These are phyloP conservation scores for Fusarium praegraminearum DNA, from an alignment of 2,329 filamentous ascomycete genomes.

Conservation along the genomic window DNA sequence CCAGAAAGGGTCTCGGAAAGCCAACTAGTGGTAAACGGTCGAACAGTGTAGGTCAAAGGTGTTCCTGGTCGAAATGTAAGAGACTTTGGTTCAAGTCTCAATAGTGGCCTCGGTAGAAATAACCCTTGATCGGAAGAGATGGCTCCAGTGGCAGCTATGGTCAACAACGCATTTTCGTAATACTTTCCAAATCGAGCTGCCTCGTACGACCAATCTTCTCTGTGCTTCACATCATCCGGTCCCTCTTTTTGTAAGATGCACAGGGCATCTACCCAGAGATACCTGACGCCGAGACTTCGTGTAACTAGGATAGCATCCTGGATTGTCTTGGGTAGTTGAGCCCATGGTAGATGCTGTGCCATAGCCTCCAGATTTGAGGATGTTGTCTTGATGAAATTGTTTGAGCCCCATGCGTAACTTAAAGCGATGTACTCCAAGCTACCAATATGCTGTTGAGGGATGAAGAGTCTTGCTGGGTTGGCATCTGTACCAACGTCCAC, in stretches of 20 bases:
- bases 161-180: background rate
- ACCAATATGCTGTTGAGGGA: fast-evolving
- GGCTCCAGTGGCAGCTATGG: background rate
- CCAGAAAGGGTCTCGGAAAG: fast-evolving
- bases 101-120: fast-evolving
- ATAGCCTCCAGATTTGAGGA: background rate
- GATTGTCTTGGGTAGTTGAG: background rate
- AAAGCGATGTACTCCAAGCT: background rate
- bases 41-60: background rate
- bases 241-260: conserved; percentile 10
- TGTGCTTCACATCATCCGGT: background rate
- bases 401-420: conserved; percentile 8
- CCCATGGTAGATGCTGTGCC: background rate
- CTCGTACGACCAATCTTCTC: background rate
- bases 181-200: conserved; percentile 4
- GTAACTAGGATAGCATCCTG: background rate
- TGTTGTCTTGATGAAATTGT: background rate
- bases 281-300: fast-evolving
- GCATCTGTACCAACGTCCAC: background rate
- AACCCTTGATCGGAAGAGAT: background rate
- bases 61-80: fast-evolving
- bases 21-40: fast-evolving
- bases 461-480: background rate
- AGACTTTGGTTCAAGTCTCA: background rate
- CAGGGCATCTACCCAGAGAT: conserved; percentile 1